Percentiles rank a stretch among this genome's conserved stretches.
Conservation (phyloP, 2,329 filamentous ascomycete genomes). For the Elsinoe batatas region DNA sequence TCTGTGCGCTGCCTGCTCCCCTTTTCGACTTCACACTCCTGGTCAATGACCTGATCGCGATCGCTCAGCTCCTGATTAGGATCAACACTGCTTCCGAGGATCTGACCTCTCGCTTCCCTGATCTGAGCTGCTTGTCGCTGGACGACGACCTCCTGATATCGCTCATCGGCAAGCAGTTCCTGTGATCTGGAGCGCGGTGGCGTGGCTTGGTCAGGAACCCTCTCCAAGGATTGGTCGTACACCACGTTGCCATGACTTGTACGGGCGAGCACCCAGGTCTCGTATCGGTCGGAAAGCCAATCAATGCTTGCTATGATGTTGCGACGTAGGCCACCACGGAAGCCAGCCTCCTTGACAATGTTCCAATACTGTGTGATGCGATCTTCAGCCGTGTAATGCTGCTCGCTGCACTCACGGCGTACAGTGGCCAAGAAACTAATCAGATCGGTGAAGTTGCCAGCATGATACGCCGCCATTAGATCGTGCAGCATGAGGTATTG, state of each 20-base stretch:
- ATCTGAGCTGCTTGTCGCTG: neutral
- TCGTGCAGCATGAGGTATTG: conserved; percentile 14
- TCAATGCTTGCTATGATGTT: conserved; percentile 1
- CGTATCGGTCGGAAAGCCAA: neutral
- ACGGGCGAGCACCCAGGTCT: neutral
- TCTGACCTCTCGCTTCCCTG: neutral
- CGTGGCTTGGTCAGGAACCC: neutral
- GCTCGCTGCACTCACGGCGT: neutral
- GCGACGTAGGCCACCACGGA: neutral
- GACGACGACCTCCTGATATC: neutral
- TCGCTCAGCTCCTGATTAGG: neutral
- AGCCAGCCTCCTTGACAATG: conserved; percentile 4
- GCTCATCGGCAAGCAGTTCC: neutral
- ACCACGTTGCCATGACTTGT: neutral
- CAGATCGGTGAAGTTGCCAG: neutral
- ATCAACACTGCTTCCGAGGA: neutral
- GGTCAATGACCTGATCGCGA: neutral
- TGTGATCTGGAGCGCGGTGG: neutral
- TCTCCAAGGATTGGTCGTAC: neutral
- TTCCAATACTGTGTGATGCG: conserved; percentile 10
- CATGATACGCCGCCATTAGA: conserved; percentile 3
- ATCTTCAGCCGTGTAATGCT: conserved; percentile 7
- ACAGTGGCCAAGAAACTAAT: neutral
- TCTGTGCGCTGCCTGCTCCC: neutral
- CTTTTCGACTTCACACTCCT: neutral